phyloP scores from a whole-genome alignment of 352 stramenopile genomes.

The Phytophthora brassicae region DNA sequence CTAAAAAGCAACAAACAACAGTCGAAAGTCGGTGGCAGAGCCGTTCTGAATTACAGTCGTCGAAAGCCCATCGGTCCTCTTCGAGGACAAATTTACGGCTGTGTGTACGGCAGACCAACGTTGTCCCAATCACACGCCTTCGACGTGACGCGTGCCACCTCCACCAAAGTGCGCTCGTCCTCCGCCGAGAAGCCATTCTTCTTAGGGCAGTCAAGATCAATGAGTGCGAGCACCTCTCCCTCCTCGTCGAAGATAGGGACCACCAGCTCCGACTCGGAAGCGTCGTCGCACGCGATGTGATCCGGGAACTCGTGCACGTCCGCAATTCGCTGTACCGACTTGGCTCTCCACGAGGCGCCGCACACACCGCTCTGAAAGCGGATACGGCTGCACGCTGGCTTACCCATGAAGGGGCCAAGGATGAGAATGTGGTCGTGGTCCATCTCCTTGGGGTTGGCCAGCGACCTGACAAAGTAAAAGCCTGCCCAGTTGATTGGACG shows the following conservation, averaged over 20 bases:
- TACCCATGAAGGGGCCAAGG: constrained; percentile 80
- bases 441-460: constrained; percentile 55
- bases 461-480: constrained; percentile 78
- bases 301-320: constrained; percentile 77
- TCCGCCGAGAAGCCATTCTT: constrained; percentile 71
- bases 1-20: no score
- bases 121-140: constrained; percentile 72
- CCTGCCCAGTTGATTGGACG: constrained; percentile 81
- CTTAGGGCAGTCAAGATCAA: constrained; percentile 79
- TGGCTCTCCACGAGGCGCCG: constrained; percentile 61
- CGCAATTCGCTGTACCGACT: constrained; percentile 69
- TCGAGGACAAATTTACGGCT: constrained; percentile 23
- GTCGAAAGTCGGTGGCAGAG: no score
- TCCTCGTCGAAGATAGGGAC: constrained; percentile 66
- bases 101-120: constrained; percentile 51
- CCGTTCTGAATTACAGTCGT: not conserved
- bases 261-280: constrained; percentile 82
- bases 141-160: constrained; percentile 58
- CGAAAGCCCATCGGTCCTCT: not conserved
- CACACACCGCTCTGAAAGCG: constrained; percentile 76
- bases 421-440: constrained; percentile 68
- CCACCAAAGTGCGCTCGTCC: constrained; percentile 66
- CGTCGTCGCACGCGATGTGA: constrained; percentile 83
- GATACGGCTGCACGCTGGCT: constrained; percentile 81
- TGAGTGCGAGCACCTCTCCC: constrained; percentile 69